Evolutionary conservation across 768 basidiomycete genomes (phyloP), one percentile per base, ranked within the genome.

Genomic region (Sporobolomyces phaffii): DNA sequence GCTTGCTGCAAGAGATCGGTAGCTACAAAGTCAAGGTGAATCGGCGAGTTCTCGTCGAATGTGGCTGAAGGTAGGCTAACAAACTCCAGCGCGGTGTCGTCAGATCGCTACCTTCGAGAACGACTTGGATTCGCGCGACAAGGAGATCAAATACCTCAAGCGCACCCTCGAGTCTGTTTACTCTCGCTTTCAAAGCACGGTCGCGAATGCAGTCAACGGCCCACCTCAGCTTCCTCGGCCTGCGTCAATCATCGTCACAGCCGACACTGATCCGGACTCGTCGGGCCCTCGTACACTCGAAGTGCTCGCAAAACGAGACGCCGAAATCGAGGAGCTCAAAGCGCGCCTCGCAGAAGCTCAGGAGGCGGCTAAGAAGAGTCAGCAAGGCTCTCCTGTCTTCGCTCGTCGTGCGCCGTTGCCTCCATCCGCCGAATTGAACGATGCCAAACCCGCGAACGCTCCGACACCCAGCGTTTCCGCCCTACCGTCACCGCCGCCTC

Each of bases 111-210:
- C 86, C 48, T 77, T 85, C 53, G 85, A 85, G 48, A 77, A 73
- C 6, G 71, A 77, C 4, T 49, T 84, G 4, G 77, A 76, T 6
- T 77, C 79, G 60, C 87, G 86, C 73, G 84, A 87, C 68, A 91
- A 90, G 74, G 88, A 91, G 62, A 81, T 87, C 38, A 70, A 82
- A 0, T 89, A 87, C 73, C 81, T 92, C 43, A 90, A 90, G 74
- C 86, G 87, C 18, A 88, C 90, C n/a, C 80, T 96, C 41, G 89
- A 91, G 76, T 87, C 88, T 10, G 87, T 93, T 7, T 90, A 90
- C 77, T 86, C 86, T 15, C 83, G 88, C n/a, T 87, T 92, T 76
- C 81, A 82, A 8, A 20, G 52, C 10, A 48, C 60, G 2, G 57
- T 56, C 7, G 38, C 41, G n/a, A 52, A 56, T 14, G 14, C 63